A percentile compares a stretch with the other conserved stretches of the same genome.
These are phyloP conservation scores for Phytophthora fragariae DNA, from an alignment of 352 stramenopile species.

Conservation along the genomic window DNA sequence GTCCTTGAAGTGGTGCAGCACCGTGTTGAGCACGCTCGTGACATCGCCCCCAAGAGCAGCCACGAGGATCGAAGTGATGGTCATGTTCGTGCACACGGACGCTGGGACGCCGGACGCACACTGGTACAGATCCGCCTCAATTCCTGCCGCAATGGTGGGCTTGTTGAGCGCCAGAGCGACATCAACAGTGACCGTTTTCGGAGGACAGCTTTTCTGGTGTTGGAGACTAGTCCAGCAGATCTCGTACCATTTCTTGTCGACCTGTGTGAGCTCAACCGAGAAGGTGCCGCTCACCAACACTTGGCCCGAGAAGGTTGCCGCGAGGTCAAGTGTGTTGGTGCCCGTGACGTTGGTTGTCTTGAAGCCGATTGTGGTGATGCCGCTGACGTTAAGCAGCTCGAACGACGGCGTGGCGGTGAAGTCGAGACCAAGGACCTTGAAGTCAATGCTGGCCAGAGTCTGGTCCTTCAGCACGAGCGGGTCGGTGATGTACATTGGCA, in stretches of 20 bases:
- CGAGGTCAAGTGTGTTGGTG: constrained; percentile 45
- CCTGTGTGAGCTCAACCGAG: constrained; percentile 55
- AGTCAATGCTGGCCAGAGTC: constrained; percentile 38
- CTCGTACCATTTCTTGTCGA: constrained; percentile 68
- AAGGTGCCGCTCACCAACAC: constrained; percentile 48
- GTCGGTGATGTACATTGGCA: constrained; percentile 43
- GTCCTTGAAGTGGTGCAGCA: constrained; percentile 45
- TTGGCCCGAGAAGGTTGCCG: constrained; percentile 47
- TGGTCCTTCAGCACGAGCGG: constrained; percentile 40
- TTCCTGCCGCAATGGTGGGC: constrained; percentile 33
- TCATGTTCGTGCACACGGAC: constrained; percentile 56
- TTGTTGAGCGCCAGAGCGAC: constrained; percentile 48
- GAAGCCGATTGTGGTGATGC: constrained; percentile 42
- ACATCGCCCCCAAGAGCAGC: constrained; percentile 45
- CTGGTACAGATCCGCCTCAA: constrained; percentile 44
- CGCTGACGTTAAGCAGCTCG: constrained; percentile 34
- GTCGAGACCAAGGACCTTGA: constrained; percentile 36
- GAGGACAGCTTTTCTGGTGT: constrained; percentile 46
- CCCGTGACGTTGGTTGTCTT: constrained; percentile 53
- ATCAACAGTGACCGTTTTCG: constrained; percentile 43
- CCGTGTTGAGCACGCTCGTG: constrained; percentile 40
- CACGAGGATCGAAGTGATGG: constrained; percentile 52
- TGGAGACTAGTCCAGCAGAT: constrained; percentile 64
- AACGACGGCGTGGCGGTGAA: constrained; percentile 47
- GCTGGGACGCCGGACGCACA: constrained; percentile 37